These are phyloP conservation scores for Aspergillus egyptiacus DNA, from an alignment of 495 filamentous ascomycete species.

Conservation along the genomic window DNA sequence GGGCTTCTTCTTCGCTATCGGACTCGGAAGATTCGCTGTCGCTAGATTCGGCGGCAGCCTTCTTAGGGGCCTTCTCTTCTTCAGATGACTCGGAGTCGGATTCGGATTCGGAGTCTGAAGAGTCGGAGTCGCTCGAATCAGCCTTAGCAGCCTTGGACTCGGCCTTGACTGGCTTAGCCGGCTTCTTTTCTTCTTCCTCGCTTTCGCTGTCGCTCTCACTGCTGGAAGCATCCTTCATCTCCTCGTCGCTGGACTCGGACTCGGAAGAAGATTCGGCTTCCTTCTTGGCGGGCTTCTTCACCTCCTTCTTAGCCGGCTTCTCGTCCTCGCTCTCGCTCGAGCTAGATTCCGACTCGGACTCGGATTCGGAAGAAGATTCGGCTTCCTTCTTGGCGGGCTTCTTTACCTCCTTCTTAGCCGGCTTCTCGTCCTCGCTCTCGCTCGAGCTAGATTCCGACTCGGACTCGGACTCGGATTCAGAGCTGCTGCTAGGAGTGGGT, in stretches of 20 bases:
- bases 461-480: constrained; percentile 40
- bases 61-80: constrained; percentile 33
- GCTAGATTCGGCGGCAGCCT: constrained; percentile 25
- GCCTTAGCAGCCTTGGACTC: constrained; percentile 20
- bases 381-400: constrained; percentile 22
- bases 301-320: constrained; percentile 33
- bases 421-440: constrained; percentile 35
- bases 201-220: constrained; percentile 27
- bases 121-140: constrained; percentile 22
- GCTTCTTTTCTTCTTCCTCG: constrained; percentile 35
- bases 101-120: constrained; percentile 27
- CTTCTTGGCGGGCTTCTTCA: constrained; percentile 17
- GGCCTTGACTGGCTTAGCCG: constrained; percentile 25
- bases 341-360: constrained; percentile 27
- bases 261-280: constrained; percentile 33
- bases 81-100: constrained; percentile 30
- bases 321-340: constrained; percentile 35
- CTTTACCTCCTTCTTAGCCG: constrained; percentile 26
- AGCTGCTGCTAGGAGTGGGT: constrained; percentile 43
- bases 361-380: constrained; percentile 35
- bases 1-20: constrained; percentile 27
- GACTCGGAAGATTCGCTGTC: constrained; percentile 26
- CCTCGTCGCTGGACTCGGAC: constrained; percentile 33
- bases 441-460: constrained; percentile 30
- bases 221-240: constrained; percentile 29